phyloP scores from a whole-genome alignment of 176 grass and related monocot genomes.

The Oryza meridionalis region DNA sequence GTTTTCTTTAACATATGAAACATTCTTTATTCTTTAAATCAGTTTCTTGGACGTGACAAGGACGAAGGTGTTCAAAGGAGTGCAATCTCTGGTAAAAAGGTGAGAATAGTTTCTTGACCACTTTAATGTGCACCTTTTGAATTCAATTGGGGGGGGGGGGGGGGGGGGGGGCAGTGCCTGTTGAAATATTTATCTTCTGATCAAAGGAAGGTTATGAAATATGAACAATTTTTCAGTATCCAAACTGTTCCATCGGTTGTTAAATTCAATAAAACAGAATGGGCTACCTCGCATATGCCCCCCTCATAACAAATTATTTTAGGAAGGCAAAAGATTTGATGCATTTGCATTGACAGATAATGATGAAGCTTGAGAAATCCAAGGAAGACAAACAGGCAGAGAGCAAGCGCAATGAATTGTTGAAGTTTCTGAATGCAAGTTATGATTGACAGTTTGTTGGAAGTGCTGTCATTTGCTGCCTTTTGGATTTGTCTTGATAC shows the following conservation, averaged over 20 bases:
- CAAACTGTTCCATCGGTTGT: not conserved
- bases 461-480: conserved; percentile 1
- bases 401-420: conserved; percentile 80
- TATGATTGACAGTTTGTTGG: conserved; percentile 54
- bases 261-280: not conserved
- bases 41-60: conserved; percentile 89
- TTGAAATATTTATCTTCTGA: conserved; percentile 8
- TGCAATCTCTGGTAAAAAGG: conserved; percentile 98
- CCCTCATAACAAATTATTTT: not conserved
- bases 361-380: conserved; percentile 88
- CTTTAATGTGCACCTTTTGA: not conserved
- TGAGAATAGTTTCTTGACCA: conserved; percentile 22
- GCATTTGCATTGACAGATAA: conserved; percentile 59
- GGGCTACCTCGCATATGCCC: not conserved
- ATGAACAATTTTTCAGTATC: not conserved
- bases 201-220: not conserved
- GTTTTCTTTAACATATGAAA: not conserved
- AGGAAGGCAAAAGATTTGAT: not conserved
- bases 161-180: not conserved
- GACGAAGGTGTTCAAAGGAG: conserved; percentile 83
- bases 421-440: conserved; percentile 96
- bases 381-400: conserved; percentile 96
- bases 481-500: not conserved
- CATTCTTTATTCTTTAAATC: conserved; percentile 14
- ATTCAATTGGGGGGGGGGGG: not conserved